These are phyloP conservation scores for Beauveria australis DNA, from an alignment of 2,329 filamentous ascomycete species.

Conservation along the genomic window DNA sequence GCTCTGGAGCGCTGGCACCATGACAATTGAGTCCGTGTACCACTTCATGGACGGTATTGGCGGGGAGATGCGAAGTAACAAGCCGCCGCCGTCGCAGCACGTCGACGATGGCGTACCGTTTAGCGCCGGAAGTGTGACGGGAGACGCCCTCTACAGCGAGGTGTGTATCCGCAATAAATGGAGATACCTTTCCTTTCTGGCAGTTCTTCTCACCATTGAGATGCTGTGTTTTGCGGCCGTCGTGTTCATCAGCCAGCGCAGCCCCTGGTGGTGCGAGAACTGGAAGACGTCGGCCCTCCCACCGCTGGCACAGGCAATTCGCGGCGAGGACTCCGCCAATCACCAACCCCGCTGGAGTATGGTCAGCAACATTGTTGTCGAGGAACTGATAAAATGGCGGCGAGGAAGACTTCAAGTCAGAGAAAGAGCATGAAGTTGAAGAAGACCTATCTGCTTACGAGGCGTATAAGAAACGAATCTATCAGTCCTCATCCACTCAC, in stretches of 20 bases:
- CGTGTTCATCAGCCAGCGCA: neutral
- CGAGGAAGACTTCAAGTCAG: neutral
- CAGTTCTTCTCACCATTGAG: neutral
- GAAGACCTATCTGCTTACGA: neutral
- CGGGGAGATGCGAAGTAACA: neutral
- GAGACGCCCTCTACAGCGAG: neutral
- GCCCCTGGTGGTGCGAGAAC: neutral
- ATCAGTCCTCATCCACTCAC: neutral
- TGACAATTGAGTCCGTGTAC: neutral
- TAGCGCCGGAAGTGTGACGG: neutral
- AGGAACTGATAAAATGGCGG: neutral
- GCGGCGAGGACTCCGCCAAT: neutral
- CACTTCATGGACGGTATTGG: neutral
- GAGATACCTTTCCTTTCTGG: neutral
- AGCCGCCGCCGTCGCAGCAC: neutral
- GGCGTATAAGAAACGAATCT: neutral
- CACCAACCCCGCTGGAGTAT: neutral
- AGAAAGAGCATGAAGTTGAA: neutral
- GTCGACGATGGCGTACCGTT: neutral
- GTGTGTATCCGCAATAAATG: neutral
- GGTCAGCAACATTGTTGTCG: neutral
- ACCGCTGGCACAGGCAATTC: neutral
- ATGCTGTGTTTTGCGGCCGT: neutral
- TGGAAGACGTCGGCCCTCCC: neutral
- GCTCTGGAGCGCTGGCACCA: neutral